Conservation (phyloP, 345 rosid genomes). For the Cardiospermum halicacabum region DNA sequence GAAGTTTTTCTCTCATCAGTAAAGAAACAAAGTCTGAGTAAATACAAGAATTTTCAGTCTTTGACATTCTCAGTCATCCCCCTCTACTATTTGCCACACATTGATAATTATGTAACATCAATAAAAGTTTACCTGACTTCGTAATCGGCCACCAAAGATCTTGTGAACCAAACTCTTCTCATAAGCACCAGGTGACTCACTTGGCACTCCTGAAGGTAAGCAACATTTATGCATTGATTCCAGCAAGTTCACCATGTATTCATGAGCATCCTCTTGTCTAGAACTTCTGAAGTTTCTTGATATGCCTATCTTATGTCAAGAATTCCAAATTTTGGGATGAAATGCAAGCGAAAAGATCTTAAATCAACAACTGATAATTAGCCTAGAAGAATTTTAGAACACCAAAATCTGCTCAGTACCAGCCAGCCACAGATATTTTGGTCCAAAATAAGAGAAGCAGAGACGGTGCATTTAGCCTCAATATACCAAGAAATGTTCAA, state of each 20-base stretch:
- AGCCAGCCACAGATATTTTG: neutral
- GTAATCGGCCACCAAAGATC: slow-evolving; percentile 90
- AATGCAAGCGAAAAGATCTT: neutral
- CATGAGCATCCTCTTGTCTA: slow-evolving; percentile 97
- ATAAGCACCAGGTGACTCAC: slow-evolving; percentile 84
- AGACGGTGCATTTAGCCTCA: neutral
- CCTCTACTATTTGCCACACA: neutral
- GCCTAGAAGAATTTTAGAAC: neutral
- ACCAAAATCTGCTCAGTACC: neutral
- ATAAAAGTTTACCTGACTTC: slow-evolving; percentile 66
- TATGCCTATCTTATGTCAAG: slow-evolving; percentile 64
- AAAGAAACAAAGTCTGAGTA: neutral
- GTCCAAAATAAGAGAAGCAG: neutral
- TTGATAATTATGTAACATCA: neutral
- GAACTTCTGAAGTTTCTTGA: slow-evolving; percentile 75
- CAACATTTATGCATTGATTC: slow-evolving; percentile 98
- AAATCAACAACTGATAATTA: neutral
- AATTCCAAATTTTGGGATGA: slow-evolving; percentile 21
- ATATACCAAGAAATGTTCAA: neutral
- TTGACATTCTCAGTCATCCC: neutral
- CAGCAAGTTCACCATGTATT: slow-evolving; percentile 88
- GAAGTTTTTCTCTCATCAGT: slow-evolving; percentile 4
- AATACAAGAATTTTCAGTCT: neutral
- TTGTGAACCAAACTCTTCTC: slow-evolving; percentile 92
- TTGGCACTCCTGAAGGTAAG: slow-evolving; percentile 90